These are phyloP conservation scores for Gliomastix tumulicola DNA, from an alignment of 2,329 filamentous ascomycete species.

Conservation along the genomic window DNA sequence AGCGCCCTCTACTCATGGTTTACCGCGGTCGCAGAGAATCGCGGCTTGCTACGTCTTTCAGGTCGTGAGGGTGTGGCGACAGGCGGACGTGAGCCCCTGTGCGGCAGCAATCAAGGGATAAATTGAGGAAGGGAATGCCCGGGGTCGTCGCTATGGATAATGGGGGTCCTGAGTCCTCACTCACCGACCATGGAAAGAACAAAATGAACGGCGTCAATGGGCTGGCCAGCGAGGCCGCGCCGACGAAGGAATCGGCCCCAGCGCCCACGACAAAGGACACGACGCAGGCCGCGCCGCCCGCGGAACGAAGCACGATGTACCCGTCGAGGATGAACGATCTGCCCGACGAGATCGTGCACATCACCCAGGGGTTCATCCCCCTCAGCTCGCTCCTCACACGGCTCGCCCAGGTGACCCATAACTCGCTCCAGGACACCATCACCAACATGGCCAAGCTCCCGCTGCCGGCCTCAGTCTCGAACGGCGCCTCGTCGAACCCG, in stretches of 20 bases:
- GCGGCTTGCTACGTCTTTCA: constrained; percentile 4
- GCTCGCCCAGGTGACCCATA: constrained; percentile 77
- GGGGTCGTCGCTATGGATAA: constrained; percentile 49
- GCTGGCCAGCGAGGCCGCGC: constrained; percentile 12
- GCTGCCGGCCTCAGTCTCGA: constrained; percentile 39
- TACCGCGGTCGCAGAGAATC: not conserved
- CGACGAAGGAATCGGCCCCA: constrained; percentile 14
- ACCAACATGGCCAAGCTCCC: constrained; percentile 63
- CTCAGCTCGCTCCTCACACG: constrained; percentile 69
- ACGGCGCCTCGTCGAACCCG: constrained; percentile 30
- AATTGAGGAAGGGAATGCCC: too few relatives aligned
- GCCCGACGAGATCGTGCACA: constrained; percentile 59
- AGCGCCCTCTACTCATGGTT: too few relatives aligned
- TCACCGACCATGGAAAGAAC: constrained; percentile 45
- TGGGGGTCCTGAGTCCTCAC: constrained; percentile 43
- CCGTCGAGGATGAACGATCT: constrained; percentile 46
- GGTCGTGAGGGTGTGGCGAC: constrained; percentile 4
- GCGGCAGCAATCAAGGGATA: too few relatives aligned
- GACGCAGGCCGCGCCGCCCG: too few relatives aligned
- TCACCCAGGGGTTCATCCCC: constrained; percentile 69
- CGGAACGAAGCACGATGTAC: constrained; percentile 10
- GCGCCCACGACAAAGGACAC: too few relatives aligned
- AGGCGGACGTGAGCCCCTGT: too few relatives aligned
- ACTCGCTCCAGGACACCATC: constrained; percentile 65
- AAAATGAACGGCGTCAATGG: constrained; percentile 37